Conservation (phyloP, 2,329 filamentous ascomycete species). For the Verticillium dahliae region DNA sequence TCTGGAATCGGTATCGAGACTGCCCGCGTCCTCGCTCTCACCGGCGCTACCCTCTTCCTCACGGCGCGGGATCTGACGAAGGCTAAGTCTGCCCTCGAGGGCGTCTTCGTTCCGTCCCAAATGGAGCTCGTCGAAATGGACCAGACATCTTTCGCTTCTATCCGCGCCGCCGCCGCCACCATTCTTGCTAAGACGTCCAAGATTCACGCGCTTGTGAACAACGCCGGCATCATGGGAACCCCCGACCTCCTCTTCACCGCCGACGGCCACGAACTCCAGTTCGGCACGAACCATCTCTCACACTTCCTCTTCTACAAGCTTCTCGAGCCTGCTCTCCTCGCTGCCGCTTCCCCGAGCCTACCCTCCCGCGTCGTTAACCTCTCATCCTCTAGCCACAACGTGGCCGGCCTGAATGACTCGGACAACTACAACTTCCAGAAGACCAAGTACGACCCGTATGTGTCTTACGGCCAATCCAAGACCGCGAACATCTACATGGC, state of each 20-base stretch:
- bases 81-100: conserved; percentile 15
- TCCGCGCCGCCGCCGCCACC: conserved; percentile 26
- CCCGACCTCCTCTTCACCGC: conserved; percentile 23
- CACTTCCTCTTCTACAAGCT: conserved; percentile 40
- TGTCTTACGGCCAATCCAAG: conserved; percentile 41
- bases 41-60: conserved; percentile 20
- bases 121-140: conserved; percentile 25
- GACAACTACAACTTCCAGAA: conserved; percentile 23
- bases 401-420: conserved; percentile 1
- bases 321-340: conserved; percentile 33
- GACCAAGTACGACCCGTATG: conserved; percentile 21
- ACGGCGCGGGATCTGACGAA: conserved; percentile 18
- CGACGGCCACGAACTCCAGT: conserved; percentile 36
- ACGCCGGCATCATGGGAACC: conserved; percentile 32
- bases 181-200: conserved; percentile 19
- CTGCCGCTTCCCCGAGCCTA: conserved; percentile 13
- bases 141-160: conserved; percentile 21
- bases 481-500: conserved; percentile 43
- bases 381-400: conserved; percentile 11
- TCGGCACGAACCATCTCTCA: conserved; percentile 36
- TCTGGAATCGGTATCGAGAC: conserved; percentile 39
- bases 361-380: conserved; percentile 32
- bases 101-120: conserved; percentile 5
- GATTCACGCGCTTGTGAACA: conserved; percentile 37
- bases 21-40: conserved; percentile 31